These are phyloP conservation scores for Pichia gijzeniarum DNA, from an alignment of 805 yeast species.

Conservation along the genomic window DNA sequence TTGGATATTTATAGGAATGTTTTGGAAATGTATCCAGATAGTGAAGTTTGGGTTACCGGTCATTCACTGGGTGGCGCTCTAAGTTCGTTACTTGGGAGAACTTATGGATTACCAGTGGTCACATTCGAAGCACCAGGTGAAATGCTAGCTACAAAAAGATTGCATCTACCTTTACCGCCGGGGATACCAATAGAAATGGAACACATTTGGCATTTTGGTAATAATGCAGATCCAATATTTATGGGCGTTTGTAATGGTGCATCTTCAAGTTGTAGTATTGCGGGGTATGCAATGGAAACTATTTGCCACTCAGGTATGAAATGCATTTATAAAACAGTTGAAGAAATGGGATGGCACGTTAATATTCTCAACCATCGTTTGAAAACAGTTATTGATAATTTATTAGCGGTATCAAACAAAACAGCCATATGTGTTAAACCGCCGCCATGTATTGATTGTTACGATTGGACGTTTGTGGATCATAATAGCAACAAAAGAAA, in stretches of 20 bases:
- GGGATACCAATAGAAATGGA: slow-evolving; percentile 74
- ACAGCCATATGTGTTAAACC: slow-evolving; percentile 71
- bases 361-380: slow-evolving; percentile 84
- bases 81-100: slow-evolving; percentile 74
- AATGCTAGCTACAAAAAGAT: slow-evolving; percentile 67
- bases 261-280: slow-evolving; percentile 78
- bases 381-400: slow-evolving; percentile 81
- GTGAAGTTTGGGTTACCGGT: slow-evolving; percentile 86
- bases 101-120: slow-evolving; percentile 85
- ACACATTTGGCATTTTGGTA: slow-evolving; percentile 91
- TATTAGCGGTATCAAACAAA: slow-evolving; percentile 62
- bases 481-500: slow-evolving; percentile 33
- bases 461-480: slow-evolving; percentile 73
- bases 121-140: slow-evolving; percentile 95
- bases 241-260: slow-evolving; percentile 98
- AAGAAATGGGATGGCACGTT: slow-evolving; percentile 87
- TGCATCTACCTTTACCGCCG: slow-evolving; percentile 91
- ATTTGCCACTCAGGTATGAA: slow-evolving; percentile 86
- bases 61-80: slow-evolving; percentile 93
- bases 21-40: slow-evolving; percentile 53
- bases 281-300: slow-evolving; percentile 96
- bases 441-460: slow-evolving; percentile 86
- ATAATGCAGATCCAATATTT: slow-evolving; percentile 93
- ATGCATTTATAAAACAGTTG: slow-evolving; percentile 85
- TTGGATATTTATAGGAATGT: slow-evolving; percentile 74